phyloP scores from a whole-genome alignment of 345 rosid genomes.

The Populus simonii region DNA sequence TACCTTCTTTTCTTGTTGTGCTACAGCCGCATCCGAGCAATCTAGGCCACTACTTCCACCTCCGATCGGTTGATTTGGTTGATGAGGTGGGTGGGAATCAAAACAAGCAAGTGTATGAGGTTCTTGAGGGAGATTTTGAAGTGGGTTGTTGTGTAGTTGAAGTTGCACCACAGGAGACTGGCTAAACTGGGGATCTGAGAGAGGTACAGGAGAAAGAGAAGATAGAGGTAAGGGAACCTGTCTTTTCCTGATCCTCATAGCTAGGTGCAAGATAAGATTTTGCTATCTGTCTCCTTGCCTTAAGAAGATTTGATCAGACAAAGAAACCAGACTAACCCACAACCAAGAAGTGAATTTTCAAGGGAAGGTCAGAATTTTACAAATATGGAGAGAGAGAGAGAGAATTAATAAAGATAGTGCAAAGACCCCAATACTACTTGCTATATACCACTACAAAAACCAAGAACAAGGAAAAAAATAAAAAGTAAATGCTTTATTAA shows the following conservation, averaged over 20 bases:
- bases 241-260: slow-evolving; percentile 96
- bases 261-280: slow-evolving; percentile 11
- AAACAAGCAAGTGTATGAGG: background rate
- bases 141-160: slow-evolving; percentile 18
- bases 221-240: slow-evolving; percentile 70
- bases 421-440: slow-evolving; percentile 11
- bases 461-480: background rate
- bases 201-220: slow-evolving; percentile 67
- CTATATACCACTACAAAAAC: slow-evolving; percentile 12
- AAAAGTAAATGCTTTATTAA: background rate
- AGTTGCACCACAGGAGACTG: slow-evolving; percentile 56
- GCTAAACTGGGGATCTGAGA: slow-evolving; percentile 72
- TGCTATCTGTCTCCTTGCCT: background rate
- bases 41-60: slow-evolving; percentile 9
- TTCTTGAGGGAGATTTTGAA: slow-evolving; percentile 6
- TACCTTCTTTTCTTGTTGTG: slow-evolving; percentile 19
- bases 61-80: slow-evolving; percentile 42
- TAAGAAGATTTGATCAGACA: background rate
- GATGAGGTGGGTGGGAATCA: slow-evolving; percentile 33
- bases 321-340: background rate
- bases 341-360: background rate
- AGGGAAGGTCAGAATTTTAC: background rate
- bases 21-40: slow-evolving; percentile 11
- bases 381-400: background rate
- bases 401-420: background rate